Evolutionary conservation across 768 basidiomycete genomes (phyloP).

Genomic region (Boletus rex-veris): DNA sequence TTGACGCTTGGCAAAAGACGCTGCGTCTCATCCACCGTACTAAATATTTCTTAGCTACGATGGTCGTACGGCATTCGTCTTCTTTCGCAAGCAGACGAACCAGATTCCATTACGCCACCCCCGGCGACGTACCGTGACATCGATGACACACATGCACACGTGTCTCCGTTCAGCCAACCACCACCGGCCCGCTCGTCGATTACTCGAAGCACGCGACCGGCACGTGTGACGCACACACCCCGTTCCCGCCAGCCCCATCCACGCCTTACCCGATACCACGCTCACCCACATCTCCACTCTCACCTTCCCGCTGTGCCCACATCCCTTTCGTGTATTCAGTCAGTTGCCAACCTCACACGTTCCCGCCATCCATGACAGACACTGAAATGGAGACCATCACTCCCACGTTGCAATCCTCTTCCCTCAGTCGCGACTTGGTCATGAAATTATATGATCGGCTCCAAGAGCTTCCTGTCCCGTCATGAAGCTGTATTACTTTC

Average conservation of each 20-base stretch:
- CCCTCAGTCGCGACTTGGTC: too few species aligned
- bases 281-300: neutral
- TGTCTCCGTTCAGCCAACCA: neutral
- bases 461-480: too few species aligned
- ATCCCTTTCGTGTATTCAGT: too few species aligned
- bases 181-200: slow-evolving; percentile 7
- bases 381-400: too few species aligned
- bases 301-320: slow-evolving; percentile 23
- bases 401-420: too few species aligned
- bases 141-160: neutral
- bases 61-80: slow-evolving; percentile 93
- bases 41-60: slow-evolving; percentile 53
- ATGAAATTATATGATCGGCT: too few species aligned
- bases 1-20: too few species aligned
- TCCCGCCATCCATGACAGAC: too few species aligned
- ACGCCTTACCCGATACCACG: neutral
- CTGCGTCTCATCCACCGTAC: neutral
- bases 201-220: neutral
- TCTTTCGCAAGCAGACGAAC: slow-evolving; percentile 49
- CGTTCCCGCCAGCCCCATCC: neutral
- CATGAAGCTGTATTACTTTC: too few species aligned
- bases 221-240: neutral
- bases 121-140: slow-evolving; percentile 8
- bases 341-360: too few species aligned
- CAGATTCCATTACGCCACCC: neutral